Evolutionary conservation across 148 eudicot genomes (phyloP).

Genomic region (Rhododendron simsii): DNA sequence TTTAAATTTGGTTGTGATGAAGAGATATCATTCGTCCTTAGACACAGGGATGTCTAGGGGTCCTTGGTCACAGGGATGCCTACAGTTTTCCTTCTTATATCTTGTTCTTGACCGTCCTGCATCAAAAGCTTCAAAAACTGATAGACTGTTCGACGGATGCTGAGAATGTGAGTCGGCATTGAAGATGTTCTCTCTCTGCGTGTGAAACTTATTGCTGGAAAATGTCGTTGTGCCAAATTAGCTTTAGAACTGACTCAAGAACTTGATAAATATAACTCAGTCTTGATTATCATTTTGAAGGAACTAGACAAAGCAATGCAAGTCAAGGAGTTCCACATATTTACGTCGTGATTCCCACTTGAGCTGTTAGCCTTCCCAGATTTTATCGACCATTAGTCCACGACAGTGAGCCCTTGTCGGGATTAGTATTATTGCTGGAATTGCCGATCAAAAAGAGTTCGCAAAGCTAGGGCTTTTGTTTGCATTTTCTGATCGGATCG

Average conservation of each 20-base stretch:
- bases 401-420: background rate
- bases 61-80: background rate
- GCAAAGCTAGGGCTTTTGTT: background rate
- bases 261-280: background rate
- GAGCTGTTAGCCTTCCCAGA: background rate
- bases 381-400: background rate
- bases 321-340: background rate
- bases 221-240: background rate
- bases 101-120: too few species aligned
- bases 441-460: background rate
- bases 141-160: too few species aligned
- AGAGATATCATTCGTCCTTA: background rate
- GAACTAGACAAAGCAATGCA: background rate
- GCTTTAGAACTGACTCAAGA: background rate
- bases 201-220: background rate
- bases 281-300: background rate
- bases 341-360: background rate
- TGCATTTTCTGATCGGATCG: background rate
- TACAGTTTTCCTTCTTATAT: too few species aligned
- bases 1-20: background rate
- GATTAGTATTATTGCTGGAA: background rate
- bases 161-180: too few species aligned
- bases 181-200: too few species aligned
- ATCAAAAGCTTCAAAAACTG: too few species aligned
- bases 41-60: background rate